phyloP scores from a whole-genome alignment of 768 basidiomycete genomes.

The Lactarius hatsudake region DNA sequence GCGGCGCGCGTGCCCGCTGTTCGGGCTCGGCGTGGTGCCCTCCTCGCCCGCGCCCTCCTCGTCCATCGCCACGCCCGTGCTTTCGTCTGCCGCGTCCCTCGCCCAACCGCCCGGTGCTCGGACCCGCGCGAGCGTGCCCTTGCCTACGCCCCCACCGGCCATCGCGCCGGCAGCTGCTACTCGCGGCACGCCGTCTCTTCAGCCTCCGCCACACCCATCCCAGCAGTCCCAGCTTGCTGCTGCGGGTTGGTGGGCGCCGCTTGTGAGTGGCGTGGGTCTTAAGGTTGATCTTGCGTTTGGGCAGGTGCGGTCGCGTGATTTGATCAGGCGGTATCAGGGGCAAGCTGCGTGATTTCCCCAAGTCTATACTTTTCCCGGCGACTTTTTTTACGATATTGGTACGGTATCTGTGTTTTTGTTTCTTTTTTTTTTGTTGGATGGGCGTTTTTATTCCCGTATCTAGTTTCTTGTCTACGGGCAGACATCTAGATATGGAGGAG shows the following conservation, averaged over 20 bases:
- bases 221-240: not conserved
- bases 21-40: conserved; percentile 21
- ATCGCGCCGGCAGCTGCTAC: conserved; percentile 35
- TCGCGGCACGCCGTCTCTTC: conserved; percentile 29
- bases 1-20: conserved; percentile 1
- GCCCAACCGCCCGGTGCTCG: conserved; percentile 44
- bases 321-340: conserved; percentile 80
- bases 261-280: conserved; percentile 10
- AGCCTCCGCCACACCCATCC: not conserved
- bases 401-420: not conserved
- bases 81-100: conserved; percentile 71
- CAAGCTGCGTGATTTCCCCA: conserved; percentile 23
- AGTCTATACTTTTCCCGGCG: not conserved
- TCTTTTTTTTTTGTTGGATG: too few relatives aligned
- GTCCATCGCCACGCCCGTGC: conserved; percentile 66
- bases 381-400: not conserved
- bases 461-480: too few relatives aligned
- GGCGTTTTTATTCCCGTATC: too few relatives aligned
- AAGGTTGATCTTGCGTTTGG: conserved; percentile 65
- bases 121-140: conserved; percentile 25
- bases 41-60: conserved; percentile 48
- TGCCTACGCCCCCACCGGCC: conserved; percentile 27
- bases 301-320: conserved; percentile 68
- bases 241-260: conserved; percentile 11
- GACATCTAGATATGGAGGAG: too few relatives aligned